Evolutionary conservation across 2,329 filamentous ascomycete species (phyloP).

Genomic region (Xylariaceae sp.): DNA sequence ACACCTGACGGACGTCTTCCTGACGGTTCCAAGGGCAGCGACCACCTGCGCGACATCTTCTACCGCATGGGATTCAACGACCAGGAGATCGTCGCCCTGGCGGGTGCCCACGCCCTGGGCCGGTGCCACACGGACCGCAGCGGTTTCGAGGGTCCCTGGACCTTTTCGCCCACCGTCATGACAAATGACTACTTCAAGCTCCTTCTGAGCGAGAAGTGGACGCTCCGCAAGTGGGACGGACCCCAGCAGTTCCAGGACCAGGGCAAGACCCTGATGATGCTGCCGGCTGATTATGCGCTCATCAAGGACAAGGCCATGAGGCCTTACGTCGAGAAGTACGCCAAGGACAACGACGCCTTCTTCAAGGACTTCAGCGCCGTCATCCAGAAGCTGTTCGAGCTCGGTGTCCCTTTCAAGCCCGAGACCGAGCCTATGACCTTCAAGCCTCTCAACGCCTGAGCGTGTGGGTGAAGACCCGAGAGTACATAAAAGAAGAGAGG

Average conservation of each 20-base stretch:
- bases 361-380: conserved; percentile 87
- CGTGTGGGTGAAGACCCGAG: no score
- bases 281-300: conserved; percentile 85
- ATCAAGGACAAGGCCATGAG: conserved; percentile 84
- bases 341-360: conserved; percentile 84
- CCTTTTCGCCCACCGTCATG: conserved; percentile 82
- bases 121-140: conserved; percentile 86
- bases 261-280: conserved; percentile 90
- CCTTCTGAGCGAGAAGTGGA: conserved; percentile 87
- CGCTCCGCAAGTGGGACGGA: conserved; percentile 84
- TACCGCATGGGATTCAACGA: conserved; percentile 97
- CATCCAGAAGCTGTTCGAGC: conserved; percentile 79
- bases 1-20: conserved; percentile 86
- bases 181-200: conserved; percentile 95
- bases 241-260: conserved; percentile 80
- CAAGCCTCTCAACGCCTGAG: conserved; percentile 48
- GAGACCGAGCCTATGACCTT: conserved; percentile 57
- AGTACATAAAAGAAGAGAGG: no score
- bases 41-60: conserved; percentile 88
- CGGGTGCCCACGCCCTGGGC: conserved; percentile 79
- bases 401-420: conserved; percentile 82
- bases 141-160: conserved; percentile 86
- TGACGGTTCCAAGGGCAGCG: conserved; percentile 70
- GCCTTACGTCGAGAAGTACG: conserved; percentile 76
- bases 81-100: conserved; percentile 88